Conservation (phyloP, 345 rosid species). For the Eucalyptus cloeziana region DNA sequence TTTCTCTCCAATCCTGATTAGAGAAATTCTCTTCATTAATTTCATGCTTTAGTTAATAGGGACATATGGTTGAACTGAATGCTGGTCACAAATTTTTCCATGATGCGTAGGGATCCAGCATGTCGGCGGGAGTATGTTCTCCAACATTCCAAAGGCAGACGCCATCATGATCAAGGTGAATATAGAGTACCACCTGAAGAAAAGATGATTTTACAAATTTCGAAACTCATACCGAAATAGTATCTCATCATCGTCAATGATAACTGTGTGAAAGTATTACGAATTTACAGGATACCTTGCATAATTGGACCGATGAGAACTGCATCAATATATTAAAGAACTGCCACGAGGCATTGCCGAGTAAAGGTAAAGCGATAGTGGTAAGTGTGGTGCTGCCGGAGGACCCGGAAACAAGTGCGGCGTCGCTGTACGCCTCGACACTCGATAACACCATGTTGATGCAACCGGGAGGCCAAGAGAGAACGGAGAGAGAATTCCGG, state of each 20-base stretch:
- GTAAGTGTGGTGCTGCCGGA: not conserved
- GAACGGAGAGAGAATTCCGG: not conserved
- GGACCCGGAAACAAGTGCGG: not conserved
- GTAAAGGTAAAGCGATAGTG: not conserved
- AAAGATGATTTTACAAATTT: not conserved
- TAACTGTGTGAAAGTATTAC: not conserved
- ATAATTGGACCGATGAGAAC: constrained; percentile 2
- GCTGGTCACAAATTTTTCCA: not conserved
- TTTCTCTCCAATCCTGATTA: not conserved
- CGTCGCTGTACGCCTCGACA: not conserved
- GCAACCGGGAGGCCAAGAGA: constrained; percentile 1
- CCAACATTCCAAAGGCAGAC: constrained; percentile 1
- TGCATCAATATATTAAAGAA: constrained; percentile 4
- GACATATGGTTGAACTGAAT: not conserved
- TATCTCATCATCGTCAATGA: not conserved
- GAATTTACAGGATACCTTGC: not conserved
- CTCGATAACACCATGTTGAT: not conserved
- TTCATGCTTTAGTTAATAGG: not conserved
- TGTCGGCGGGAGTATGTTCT: constrained; percentile 14
- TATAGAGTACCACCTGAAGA: not conserved
- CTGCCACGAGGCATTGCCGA: not conserved
- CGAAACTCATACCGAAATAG: not conserved
- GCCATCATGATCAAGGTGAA: constrained; percentile 7
- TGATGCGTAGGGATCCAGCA: constrained; percentile 3
- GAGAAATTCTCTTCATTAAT: not conserved